A percentile compares a stretch with the other conserved stretches of the same genome.
Evolutionary conservation across 129 eudicot species (phyloP).

Genomic region (Saposhnikovia divaricata): DNA sequence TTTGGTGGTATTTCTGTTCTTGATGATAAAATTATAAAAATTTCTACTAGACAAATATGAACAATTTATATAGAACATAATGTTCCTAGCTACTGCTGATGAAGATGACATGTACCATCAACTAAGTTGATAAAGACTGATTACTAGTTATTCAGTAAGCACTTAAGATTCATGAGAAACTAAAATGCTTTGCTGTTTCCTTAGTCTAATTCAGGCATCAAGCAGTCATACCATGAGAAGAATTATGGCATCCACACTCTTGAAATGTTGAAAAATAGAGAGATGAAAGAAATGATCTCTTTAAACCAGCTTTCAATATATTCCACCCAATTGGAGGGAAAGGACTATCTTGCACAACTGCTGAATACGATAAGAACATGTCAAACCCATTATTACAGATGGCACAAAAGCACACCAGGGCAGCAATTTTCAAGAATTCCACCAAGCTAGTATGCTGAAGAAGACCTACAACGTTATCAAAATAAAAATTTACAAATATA

Average conservation of each 20-base stretch:
- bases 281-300: slow-evolving; percentile 43
- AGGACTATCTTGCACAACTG: slow-evolving; percentile 40
- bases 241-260: slow-evolving; percentile 20
- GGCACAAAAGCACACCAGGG: slow-evolving; percentile 44
- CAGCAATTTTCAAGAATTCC: slow-evolving; percentile 38
- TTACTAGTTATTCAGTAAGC: not conserved
- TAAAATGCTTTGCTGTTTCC: not conserved
- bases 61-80: not conserved
- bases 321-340: slow-evolving; percentile 45
- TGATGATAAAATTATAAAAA: not conserved
- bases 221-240: slow-evolving; percentile 37
- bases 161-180: not conserved
- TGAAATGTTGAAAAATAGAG: slow-evolving; percentile 32
- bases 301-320: slow-evolving; percentile 47
- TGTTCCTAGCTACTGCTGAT: not conserved
- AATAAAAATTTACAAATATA: not conserved
- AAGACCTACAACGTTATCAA: slow-evolving; percentile 26
- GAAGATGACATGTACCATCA: not conserved
- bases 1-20: not conserved
- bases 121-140: not conserved
- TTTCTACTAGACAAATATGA: not conserved
- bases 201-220: not conserved
- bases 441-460: slow-evolving; percentile 28
- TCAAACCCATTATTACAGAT: slow-evolving; percentile 39
- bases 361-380: slow-evolving; percentile 47